Evolutionary conservation across 495 filamentous ascomycete genomes (phyloP).

Genomic region (Pseudevernia furfuracea): DNA sequence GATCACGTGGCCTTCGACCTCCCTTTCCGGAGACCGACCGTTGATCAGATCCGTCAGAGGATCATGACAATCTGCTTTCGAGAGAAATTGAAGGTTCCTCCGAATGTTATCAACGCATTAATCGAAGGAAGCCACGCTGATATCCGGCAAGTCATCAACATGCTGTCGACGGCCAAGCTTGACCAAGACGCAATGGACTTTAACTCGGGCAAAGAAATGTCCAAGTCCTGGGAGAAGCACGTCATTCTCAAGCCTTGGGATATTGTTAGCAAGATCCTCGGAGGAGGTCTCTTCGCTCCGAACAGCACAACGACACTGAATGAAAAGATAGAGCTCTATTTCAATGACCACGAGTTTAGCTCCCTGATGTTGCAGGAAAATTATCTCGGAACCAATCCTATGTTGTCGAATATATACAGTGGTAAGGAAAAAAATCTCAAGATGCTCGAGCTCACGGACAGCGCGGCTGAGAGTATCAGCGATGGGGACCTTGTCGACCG

Average conservation of each 20-base stretch:
- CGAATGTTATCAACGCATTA: conserved; percentile 82
- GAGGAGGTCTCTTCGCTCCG: conserved; percentile 72
- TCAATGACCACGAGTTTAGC: conserved; percentile 97
- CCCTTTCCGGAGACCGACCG: conserved; percentile 79
- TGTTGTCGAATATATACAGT: conserved; percentile 46
- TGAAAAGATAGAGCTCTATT: conserved; percentile 97
- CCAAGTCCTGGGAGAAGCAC: conserved; percentile 97
- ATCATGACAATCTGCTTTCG: conserved; percentile 92
- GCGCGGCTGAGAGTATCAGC: conserved; percentile 89
- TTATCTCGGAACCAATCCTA: conserved; percentile 76
- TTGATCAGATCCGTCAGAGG: conserved; percentile 78
- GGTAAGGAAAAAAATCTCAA: conserved; percentile 69
- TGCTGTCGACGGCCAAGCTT: conserved; percentile 88
- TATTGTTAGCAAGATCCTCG: conserved; percentile 86
- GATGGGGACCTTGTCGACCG: conserved; percentile 94
- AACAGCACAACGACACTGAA: conserved; percentile 79
- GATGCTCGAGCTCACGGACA: conserved; percentile 70
- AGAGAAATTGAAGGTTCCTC: conserved; percentile 78
- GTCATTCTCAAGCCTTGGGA: conserved; percentile 96
- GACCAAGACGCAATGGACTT: conserved; percentile 73
- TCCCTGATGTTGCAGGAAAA: conserved; percentile 98
- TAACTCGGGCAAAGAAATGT: conserved; percentile 81
- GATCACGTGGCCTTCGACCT: conserved; percentile 76
- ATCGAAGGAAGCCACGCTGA: conserved; percentile 93
- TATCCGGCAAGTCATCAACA: conserved; percentile 97